Evolutionary conservation across 83 land plant genomes (phyloP), one percentile per base, ranked within the genome.

Genomic region (Larix sibirica): DNA sequence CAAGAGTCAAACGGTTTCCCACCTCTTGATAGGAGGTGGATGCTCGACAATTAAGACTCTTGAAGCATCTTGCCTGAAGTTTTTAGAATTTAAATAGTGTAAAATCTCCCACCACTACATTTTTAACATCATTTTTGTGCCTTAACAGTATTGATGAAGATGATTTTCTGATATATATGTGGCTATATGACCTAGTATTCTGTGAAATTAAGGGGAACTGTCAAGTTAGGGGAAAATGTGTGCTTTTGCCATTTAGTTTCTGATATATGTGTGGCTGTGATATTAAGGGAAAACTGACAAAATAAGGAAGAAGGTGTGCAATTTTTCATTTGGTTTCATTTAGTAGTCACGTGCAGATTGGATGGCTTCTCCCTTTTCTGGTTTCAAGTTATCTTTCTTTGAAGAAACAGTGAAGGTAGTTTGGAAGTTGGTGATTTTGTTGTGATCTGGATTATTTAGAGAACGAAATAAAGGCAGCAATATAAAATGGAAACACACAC

Each of bases 281-380:
- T 36, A 73, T 42, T 73, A 16, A 31, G 42, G 20, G 7, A 33
- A 17, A 44, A 73, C 54, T 42, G 12, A 18, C 18, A 40, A 70
- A 73, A n/a, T 73, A 16, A 31, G 40, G 38, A 6, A 33, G 5
- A n/a, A 21, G 13, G n/a, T 12, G 54, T 44, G 77, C 77, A 42
- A n/a, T 73, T 42, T n/a, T 10, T 0, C 4, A 20, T 38, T 13
- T 44, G 44, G 56, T 73, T n/a, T 73, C 56, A 42, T 73, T 54
- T 42, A 36, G 9, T 36, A 40, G 44, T 69, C 44, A 33, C 36
- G 16, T 33, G 0, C 20, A 0, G 74, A 28, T 36, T 12, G 42
- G 77, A 44, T 44, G n/a, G 24, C 54, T 73, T 73, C 77, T 73
- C 42, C 77, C 10, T 20, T 73, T 73, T 44, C 77, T 40, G 44